Percentiles rank a stretch among this genome's conserved stretches.
These are phyloP conservation scores for Cercospora zeina DNA, from an alignment of 2,329 filamentous ascomycete genomes.

Conservation along the genomic window DNA sequence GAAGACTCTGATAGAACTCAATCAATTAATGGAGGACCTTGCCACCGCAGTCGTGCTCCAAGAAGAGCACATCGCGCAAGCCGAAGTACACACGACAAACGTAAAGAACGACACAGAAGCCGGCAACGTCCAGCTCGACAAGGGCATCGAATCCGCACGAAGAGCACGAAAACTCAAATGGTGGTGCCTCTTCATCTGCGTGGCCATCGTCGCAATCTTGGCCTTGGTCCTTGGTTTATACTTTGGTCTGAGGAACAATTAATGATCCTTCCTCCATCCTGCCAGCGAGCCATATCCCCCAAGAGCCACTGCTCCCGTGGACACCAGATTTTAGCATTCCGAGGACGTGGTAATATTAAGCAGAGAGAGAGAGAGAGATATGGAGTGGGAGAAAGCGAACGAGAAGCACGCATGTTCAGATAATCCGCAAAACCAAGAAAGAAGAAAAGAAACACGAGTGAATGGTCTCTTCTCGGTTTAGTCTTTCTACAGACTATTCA, in stretches of 20 bases:
- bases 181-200: conserved; percentile 67
- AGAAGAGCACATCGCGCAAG: conserved; percentile 61
- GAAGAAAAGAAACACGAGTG: neutral
- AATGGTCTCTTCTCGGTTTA: neutral
- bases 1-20: conserved; percentile 69
- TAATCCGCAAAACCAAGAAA: neutral
- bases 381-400: neutral
- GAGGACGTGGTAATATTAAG: neutral
- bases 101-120: conserved; percentile 67
- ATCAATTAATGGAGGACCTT: conserved; percentile 70
- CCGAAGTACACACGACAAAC: conserved; percentile 65
- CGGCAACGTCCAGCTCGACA: conserved; percentile 68
- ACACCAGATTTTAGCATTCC: neutral
- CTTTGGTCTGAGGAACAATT: conserved; percentile 44
- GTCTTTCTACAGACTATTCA: neutral
- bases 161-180: conserved; percentile 75
- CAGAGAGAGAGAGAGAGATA: neutral
- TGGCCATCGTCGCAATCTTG: conserved; percentile 52
- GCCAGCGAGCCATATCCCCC: neutral
- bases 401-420: conserved; percentile 3
- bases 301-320: neutral
- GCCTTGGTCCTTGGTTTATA: conserved; percentile 53
- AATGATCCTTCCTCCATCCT: conserved; percentile 1
- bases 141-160: conserved; percentile 66
- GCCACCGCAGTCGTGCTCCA: conserved; percentile 73